These are phyloP conservation scores for Mycogone perniciosa DNA, from an alignment of 2,329 filamentous ascomycete species.

Conservation along the genomic window DNA sequence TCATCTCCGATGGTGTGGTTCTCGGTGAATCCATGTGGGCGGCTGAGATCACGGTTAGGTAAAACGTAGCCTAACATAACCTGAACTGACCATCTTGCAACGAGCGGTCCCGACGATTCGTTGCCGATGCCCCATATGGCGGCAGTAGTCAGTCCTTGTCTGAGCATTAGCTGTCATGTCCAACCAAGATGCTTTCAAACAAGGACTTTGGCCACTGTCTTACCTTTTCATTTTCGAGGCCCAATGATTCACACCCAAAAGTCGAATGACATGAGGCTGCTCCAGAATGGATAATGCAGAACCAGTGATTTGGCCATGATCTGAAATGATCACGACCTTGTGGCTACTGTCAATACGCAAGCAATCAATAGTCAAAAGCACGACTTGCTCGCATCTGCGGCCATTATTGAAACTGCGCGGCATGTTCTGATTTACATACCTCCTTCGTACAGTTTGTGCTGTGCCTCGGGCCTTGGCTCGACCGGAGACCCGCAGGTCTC, in stretches of 20 bases:
- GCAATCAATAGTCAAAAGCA: too few relatives aligned
- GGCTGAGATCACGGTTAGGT: constrained; percentile 11
- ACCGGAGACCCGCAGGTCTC: background rate
- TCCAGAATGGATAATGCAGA: too few relatives aligned
- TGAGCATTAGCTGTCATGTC: background rate
- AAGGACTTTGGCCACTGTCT: too few relatives aligned
- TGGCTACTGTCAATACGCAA: too few relatives aligned
- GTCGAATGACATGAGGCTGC: too few relatives aligned
- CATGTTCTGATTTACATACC: background rate
- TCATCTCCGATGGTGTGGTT: constrained; percentile 12
- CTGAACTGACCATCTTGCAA: background rate
- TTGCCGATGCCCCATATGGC: background rate
- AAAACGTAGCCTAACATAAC: constrained; percentile 5
- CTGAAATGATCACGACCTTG: too few relatives aligned
- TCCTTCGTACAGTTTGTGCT: background rate
- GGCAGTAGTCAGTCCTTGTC: background rate
- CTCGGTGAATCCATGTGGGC: constrained; percentile 5
- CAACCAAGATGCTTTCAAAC: too few relatives aligned
- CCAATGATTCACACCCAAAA: too few relatives aligned
- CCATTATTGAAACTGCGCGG: background rate
- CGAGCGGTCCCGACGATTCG: background rate
- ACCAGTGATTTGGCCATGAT: too few relatives aligned
- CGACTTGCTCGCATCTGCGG: background rate
- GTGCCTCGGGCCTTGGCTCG: background rate
- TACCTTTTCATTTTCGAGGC: too few relatives aligned